Conservation (phyloP, 2,329 filamentous ascomycete species). For the Stagonosporopsis chrysanthemi region DNA sequence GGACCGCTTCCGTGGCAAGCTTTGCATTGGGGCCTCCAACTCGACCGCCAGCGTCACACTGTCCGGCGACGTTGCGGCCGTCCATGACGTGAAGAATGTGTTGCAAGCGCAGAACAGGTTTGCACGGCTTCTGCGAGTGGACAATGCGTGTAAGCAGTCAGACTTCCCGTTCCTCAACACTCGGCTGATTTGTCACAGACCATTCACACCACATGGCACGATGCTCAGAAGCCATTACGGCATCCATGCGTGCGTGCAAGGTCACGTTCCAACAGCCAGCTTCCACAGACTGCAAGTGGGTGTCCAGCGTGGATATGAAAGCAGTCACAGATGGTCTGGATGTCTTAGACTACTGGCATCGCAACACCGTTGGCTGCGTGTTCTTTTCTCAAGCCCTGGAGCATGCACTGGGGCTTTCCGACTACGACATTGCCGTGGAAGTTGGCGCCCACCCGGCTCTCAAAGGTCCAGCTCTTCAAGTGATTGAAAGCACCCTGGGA, state of each 20-base stretch:
- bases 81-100: slow-evolving; percentile 39
- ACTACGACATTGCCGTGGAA: slow-evolving; percentile 53
- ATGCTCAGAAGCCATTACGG: slow-evolving; percentile 19
- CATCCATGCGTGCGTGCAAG: slow-evolving; percentile 8
- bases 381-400: slow-evolving; percentile 54
- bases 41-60: slow-evolving; percentile 52
- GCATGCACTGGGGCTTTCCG: slow-evolving; percentile 28
- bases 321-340: slow-evolving; percentile 24
- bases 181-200: slow-evolving; percentile 45
- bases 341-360: slow-evolving; percentile 51
- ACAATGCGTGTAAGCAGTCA: slow-evolving; percentile 29
- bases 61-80: slow-evolving; percentile 53
- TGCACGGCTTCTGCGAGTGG: slow-evolving; percentile 51
- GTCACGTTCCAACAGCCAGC: not conserved
- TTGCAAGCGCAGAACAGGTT: slow-evolving; percentile 48
- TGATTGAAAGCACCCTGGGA: slow-evolving; percentile 28
- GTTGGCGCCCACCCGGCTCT: slow-evolving; percentile 58
- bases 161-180: not conserved
- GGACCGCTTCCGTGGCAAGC: slow-evolving; percentile 18
- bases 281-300: not conserved
- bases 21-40: slow-evolving; percentile 36
- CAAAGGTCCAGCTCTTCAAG: slow-evolving; percentile 51
- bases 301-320: slow-evolving; percentile 11
- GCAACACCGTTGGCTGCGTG: slow-evolving; percentile 50
- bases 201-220: slow-evolving; percentile 55